Evolutionary conservation across 768 basidiomycete genomes (phyloP).

Genomic region (Boletus tylopilopsis): DNA sequence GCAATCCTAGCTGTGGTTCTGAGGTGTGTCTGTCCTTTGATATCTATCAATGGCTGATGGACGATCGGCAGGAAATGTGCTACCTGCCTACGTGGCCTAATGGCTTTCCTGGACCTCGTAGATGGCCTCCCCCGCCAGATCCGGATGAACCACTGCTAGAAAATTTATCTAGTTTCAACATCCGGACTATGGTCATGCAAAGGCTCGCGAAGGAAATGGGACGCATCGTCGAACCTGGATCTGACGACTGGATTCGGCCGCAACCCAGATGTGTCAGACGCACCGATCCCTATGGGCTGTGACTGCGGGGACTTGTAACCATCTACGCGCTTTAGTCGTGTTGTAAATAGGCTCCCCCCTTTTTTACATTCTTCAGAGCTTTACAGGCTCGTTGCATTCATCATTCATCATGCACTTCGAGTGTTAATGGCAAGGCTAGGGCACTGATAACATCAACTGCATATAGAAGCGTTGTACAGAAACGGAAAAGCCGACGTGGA

Average conservation of each 20-base stretch:
- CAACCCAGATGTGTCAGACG: slow-evolving; percentile 20
- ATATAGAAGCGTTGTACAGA: no score
- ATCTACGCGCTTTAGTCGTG: no score
- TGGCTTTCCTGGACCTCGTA: slow-evolving; percentile 3
- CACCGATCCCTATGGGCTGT: slow-evolving; percentile 1
- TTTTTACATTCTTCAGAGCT: no score
- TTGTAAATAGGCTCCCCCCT: no score
- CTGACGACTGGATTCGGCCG: slow-evolving; percentile 20
- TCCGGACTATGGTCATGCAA: background rate
- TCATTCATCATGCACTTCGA: no score
- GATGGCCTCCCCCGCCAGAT: background rate
- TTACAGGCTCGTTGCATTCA: no score
- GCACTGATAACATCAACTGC: no score
- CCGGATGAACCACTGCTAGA: background rate
- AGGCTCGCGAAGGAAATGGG: background rate
- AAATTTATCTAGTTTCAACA: background rate
- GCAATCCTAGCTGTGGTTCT: slow-evolving; percentile 41
- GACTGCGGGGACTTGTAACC: no score
- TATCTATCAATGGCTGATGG: background rate
- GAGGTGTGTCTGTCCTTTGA: slow-evolving; percentile 35
- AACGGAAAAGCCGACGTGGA: no score
- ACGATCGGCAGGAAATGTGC: slow-evolving; percentile 21
- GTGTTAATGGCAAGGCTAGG: no score
- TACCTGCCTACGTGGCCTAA: slow-evolving; percentile 26
- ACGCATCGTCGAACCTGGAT: background rate